Base-by-base conservation (phyloP, 1,284 basidiomycete species). In the Boletus holoroseus region DNA sequence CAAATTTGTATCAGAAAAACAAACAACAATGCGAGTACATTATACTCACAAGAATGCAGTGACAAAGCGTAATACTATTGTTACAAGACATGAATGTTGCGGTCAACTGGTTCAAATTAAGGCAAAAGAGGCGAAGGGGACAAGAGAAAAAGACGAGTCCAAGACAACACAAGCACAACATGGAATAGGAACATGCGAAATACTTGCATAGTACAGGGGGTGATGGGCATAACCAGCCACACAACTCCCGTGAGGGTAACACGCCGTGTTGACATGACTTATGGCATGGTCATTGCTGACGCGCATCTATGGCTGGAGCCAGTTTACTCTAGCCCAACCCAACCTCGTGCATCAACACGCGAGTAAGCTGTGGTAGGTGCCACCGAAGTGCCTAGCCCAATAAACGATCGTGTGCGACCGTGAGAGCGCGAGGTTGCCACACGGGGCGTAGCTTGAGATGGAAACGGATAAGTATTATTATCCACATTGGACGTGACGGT, bases 351-450 rank as follows among this genome's bases (percentile, higher is more conserved):
- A 63, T 91, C 88, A 48, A 90, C 88, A 55, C 82, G 83, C 12
- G 87, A 87, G 55, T 85, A 85, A 3, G 84, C 88, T 22, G 82
- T 86, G n/a, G 88, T 91, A 8, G 88, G 85, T 36, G 83, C 83
- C 20, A 80, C 74, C n/a, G 81, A 78, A 31, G 76, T 72, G 36
- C 78, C 78, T 12, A 88, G 61, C 26, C 83, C 82, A 62, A 89
- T 85, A 59, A 85, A 86, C 27, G 83, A 87, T 61, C 76, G 75
- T 34, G 79, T 82, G 50, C 81, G 76, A 34, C 83, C 84, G 47
- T 82, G 74, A n/a, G 74, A 71, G 51, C 76, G 78, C 66, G 84
- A 81, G 7, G 81, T 80, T 37, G 85, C 78, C n/a, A 88, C 78
- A 35, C 84, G 81, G 2, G 86, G 87, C n/a, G 85, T 86, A 42